Conservation (phyloP, 345 rosid species). For the Boechera retrofracta region DNA sequence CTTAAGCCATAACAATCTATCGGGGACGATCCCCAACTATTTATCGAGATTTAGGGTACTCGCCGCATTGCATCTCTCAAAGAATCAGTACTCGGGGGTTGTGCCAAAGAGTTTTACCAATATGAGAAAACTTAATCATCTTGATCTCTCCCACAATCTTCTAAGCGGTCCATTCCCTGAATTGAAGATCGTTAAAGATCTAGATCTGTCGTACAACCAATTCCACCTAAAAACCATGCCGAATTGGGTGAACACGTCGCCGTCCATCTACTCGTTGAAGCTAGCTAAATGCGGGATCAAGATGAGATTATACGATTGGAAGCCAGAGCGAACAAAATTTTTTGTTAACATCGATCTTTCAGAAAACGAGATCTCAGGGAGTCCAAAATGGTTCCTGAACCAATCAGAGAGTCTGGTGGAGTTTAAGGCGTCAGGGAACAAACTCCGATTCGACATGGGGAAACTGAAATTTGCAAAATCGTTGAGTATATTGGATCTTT, state of each 20-base stretch:
- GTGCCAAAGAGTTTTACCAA: conserved; percentile 64
- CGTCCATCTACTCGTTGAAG: conserved; percentile 65
- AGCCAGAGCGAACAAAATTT: conserved; percentile 45
- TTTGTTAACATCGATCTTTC: conserved; percentile 70
- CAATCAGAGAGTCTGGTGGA: conserved; percentile 56
- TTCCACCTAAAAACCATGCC: conserved; percentile 65
- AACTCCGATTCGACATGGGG: conserved; percentile 59
- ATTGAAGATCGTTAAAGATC: conserved; percentile 54
- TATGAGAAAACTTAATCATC: conserved; percentile 67
- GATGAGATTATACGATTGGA: conserved; percentile 41
- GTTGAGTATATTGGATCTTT: conserved; percentile 55
- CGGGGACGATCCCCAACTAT: conserved; percentile 62
- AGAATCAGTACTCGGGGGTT: conserved; percentile 51
- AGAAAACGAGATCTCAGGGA: conserved; percentile 63
- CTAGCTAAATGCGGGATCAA: conserved; percentile 71
- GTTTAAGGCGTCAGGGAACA: conserved; percentile 57
- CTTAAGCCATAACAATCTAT: conserved; percentile 59
- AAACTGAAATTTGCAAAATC: conserved; percentile 46
- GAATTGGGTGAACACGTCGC: conserved; percentile 68
- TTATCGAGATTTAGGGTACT: conserved; percentile 58
- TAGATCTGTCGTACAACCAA: conserved; percentile 64
- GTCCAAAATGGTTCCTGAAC: conserved; percentile 55
- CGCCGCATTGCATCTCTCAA: conserved; percentile 63
- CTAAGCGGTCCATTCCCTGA: conserved; percentile 67
- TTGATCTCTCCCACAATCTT: conserved; percentile 64